Evolutionary conservation across 2,329 filamentous ascomycete species (phyloP), one percentile per base, ranked within the genome.

Genomic region (Colletotrichum higginsianum): DNA sequence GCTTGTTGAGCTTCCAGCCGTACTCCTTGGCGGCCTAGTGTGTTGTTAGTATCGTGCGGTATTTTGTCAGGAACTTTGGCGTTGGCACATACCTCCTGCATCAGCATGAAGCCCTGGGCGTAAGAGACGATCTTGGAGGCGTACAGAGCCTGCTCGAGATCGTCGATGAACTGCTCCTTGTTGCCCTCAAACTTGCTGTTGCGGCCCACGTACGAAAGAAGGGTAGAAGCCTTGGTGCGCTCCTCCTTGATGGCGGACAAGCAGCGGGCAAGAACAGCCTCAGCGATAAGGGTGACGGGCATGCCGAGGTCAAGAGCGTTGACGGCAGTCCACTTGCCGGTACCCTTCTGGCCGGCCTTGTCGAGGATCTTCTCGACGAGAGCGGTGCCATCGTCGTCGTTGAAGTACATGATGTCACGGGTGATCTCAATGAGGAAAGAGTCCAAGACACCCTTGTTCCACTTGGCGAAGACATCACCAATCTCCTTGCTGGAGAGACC

Each of bases 61-160:
- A 4, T 16, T 21, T 7, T 8, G 6, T 21, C 13, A 12, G 23
- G 13, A n/a, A 38, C 40, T 58, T 12, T 38, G 16, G 9, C 8
- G 26, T 47, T 4, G 13, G 0, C 8, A 52, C 69, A 30, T 44
- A 95, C 94, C 87, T 97, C 93, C 88, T 98, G 96, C 91, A 99
- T 98, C 81, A 99, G 91, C 96, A 98, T 98, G 91, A 99, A 99
- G 83, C 96, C 96, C 88, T 99, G 96, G 76, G 96, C 95, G 84
- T 99, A 99, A 23, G 96, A 99, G 86, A 99, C 98, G 83, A 99
- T 99, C 93, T 99, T 99, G 81, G 96, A 98, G 77, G 96, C 96
- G 83, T 99, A 99, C 74, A 99, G 91, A 77, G 96, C 96, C 89
- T 99, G 96, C 90, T 99, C 96, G 63, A 99, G 94, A 85, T 99